Evolutionary conservation across 2,329 filamentous ascomycete species (phyloP), one percentile per base, ranked within the genome.

Genomic region (Trichocomaceae sp.): DNA sequence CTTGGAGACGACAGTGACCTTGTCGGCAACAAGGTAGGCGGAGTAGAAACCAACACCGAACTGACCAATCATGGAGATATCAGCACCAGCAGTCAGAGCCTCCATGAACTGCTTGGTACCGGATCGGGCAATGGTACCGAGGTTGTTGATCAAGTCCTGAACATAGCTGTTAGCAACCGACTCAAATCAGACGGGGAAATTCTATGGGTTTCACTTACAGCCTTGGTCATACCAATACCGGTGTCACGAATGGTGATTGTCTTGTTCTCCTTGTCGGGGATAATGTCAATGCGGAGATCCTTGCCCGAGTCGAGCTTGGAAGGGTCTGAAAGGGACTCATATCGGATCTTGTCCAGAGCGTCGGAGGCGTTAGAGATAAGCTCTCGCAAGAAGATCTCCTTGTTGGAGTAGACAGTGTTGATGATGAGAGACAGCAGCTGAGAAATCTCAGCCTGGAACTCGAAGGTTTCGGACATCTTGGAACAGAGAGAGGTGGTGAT

Each of bases 31-130:
- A 58, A 99, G 90, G 84, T 99, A 99, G 72, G 93, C 93, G 60
- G 93, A 97, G 86, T 99, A 99, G 89, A 99, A 99, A 87, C 93
- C 93, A 69, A 99, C 93, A 95, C 93, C 93, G 77, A 99, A 99
- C 81, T 99, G 93, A 72, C 93, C 93, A 75, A 99, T 99, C 93
- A 99, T 97, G 79, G 93, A 97, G 66, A 99, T 93, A 78, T 99
- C 93, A 74, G 93, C 93, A 82, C 93, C 93, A 64, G 93, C 93
- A 66, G 90, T 92, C 67, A 99, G 85, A 62, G 93, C 93, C 84
- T 99, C 93, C 93, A 99, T 99, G 80, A 99, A 99, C 82, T 97
- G 93, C 86, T 99, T 99, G 77, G 93, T 99, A 64, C 93, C 93
- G 60, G 93, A 99, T 74, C 93, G 90, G 74, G 93, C 93, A 77